Evolutionary conservation across 2,329 filamentous ascomycete species (phyloP).

Genomic region (Akanthomyces dipterigenus): DNA sequence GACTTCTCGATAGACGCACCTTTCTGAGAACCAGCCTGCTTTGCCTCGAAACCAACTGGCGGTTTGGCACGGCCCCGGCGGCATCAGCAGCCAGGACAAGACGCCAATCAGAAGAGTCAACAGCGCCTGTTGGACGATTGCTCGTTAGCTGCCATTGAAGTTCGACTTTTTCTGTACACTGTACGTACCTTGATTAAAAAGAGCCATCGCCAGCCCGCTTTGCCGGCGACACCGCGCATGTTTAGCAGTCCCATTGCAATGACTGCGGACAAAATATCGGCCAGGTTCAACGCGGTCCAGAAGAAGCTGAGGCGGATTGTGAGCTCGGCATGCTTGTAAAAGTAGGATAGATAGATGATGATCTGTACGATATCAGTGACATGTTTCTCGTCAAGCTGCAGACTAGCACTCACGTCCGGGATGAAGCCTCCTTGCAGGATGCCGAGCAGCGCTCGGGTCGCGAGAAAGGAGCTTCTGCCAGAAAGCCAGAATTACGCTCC

Average conservation of each 20-base stretch:
- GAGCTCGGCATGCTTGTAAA: slow-evolving; percentile 65
- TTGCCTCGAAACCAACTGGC: slow-evolving; percentile 46
- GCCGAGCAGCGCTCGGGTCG: slow-evolving; percentile 32
- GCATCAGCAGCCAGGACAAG: slow-evolving; percentile 20
- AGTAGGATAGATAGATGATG: slow-evolving; percentile 65
- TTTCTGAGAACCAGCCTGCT: slow-evolving; percentile 22
- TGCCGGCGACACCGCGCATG: slow-evolving; percentile 31
- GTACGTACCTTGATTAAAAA: slow-evolving; percentile 43
- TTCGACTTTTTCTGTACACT: background rate
- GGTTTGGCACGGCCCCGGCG: slow-evolving; percentile 33
- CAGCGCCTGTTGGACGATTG: slow-evolving; percentile 10
- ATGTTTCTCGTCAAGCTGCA: background rate
- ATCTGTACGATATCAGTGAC: slow-evolving; percentile 25
- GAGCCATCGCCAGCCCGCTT: slow-evolving; percentile 42
- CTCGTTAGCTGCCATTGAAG: background rate
- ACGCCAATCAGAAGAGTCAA: slow-evolving; percentile 24
- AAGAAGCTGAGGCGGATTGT: slow-evolving; percentile 61
- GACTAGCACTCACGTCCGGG: slow-evolving; percentile 29
- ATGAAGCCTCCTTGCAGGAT: slow-evolving; percentile 41
- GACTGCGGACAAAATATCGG: slow-evolving; percentile 39
- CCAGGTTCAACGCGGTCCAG: slow-evolving; percentile 59
- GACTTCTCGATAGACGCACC: background rate
- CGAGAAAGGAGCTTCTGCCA: slow-evolving; percentile 32
- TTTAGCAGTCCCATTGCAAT: slow-evolving; percentile 31
- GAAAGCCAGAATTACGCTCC: slow-evolving; percentile 37